phyloP scores from a whole-genome alignment of 495 filamentous ascomycete species.

The Penicillium samsonianum region DNA sequence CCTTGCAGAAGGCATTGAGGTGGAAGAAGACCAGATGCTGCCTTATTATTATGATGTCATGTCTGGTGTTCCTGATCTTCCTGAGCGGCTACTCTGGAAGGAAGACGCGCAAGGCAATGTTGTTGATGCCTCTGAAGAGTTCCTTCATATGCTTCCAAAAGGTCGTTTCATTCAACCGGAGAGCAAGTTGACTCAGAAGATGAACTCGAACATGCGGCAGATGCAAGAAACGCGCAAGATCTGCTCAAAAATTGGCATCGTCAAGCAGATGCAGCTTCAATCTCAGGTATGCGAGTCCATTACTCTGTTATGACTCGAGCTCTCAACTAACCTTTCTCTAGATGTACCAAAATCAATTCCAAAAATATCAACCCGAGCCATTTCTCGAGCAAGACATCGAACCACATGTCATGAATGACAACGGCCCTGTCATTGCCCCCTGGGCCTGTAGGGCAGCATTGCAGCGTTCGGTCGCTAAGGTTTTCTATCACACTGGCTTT shows the following conservation, averaged over 20 bases:
- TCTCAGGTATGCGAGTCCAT: constrained; percentile 67
- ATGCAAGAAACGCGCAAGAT: constrained; percentile 97
- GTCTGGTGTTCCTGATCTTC: constrained; percentile 81
- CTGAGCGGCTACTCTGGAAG: constrained; percentile 73
- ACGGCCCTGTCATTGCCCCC: constrained; percentile 81
- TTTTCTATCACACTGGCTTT: constrained; percentile 96
- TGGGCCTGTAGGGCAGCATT: constrained; percentile 78
- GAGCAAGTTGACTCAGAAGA: constrained; percentile 71
- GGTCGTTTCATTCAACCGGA: constrained; percentile 78
- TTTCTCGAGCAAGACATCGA: constrained; percentile 84
- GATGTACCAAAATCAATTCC: constrained; percentile 98
- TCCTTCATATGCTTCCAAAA: constrained; percentile 67
- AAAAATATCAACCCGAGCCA: constrained; percentile 91
- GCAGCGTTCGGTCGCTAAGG: constrained; percentile 86
- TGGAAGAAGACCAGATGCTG: constrained; percentile 72
- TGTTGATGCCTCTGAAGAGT: constrained; percentile 81
- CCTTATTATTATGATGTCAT: constrained; percentile 94
- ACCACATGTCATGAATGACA: constrained; percentile 81
- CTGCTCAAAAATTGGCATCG: constrained; percentile 91
- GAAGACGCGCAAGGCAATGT: constrained; percentile 86
- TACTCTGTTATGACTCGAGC: neutral
- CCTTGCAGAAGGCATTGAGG: constrained; percentile 89
- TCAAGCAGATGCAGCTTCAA: constrained; percentile 99
- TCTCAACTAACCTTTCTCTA: constrained; percentile 35
- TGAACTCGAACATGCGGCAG: constrained; percentile 89